A percentile compares a stretch with the other conserved stretches of the same genome.
Conservation (phyloP, 345 rosid genomes). For the Camelina laxa region DNA sequence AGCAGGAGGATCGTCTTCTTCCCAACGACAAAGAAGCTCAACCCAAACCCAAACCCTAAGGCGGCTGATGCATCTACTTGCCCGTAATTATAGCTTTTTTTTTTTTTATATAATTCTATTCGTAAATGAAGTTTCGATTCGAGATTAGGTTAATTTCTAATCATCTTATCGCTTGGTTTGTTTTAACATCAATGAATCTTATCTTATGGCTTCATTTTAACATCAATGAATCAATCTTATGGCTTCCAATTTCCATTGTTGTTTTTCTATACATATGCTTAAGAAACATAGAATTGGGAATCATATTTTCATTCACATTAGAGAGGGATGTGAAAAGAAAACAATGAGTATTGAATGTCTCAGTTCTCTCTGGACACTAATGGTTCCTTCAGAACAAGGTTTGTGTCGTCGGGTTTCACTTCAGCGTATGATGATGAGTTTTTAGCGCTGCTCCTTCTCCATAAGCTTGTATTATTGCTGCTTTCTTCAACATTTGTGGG, state of each 20-base stretch:
- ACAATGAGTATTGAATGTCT: neutral
- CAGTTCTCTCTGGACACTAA: constrained; percentile 48
- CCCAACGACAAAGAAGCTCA: neutral
- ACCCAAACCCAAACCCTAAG: constrained; percentile 11
- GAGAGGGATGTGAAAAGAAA: neutral
- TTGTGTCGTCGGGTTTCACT: constrained; percentile 51
- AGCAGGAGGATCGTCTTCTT: neutral
- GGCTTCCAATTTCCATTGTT: neutral
- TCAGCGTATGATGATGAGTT: constrained; percentile 35
- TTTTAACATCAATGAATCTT: too few species aligned
- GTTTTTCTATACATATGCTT: neutral
- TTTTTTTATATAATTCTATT: too few species aligned
- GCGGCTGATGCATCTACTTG: neutral
- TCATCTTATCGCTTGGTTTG: too few species aligned
- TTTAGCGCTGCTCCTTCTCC: constrained; percentile 49
- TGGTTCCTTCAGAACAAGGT: constrained; percentile 59
- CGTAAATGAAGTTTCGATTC: too few species aligned
- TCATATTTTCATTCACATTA: neutral
- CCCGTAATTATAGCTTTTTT: too few species aligned
- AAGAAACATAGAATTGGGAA: constrained; percentile 1
- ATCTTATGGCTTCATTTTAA: neutral
- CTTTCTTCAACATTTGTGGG: constrained; percentile 32
- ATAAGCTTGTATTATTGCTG: constrained; percentile 38
- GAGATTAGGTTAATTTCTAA: too few species aligned
- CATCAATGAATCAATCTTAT: neutral